Evolutionary conservation across 2,329 filamentous ascomycete species (phyloP), one percentile per base, ranked within the genome.

Genomic region (Sphaerulina musiva): DNA sequence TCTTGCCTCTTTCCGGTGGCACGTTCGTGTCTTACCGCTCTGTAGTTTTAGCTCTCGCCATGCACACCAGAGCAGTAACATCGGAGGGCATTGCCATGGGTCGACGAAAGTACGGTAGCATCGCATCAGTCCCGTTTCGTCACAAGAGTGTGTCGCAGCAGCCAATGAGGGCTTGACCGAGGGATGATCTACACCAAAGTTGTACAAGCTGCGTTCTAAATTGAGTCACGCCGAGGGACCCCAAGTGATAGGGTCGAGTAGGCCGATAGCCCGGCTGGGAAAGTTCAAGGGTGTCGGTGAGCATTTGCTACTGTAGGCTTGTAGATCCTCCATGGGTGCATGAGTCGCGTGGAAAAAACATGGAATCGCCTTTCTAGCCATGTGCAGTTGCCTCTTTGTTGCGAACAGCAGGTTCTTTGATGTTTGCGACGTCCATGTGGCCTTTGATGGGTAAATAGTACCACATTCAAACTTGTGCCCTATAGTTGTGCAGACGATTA

Each of bases 11-110:
- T 41, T 36, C 32, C 48, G 31, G 40, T 29, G 34, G n/a, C 48
- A 51, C 44, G 26, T 41, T 43, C 48, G 48, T 51, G 48, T 51
- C 48, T 43, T 23, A 8, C 42, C 47, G 42, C 34, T 7, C 5
- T 40, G 41, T 41, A 29, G 14, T 17, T 40, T 23, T 26, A 44
- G 23, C 41, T 40, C 31, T 29, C 43, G 48, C 39, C 48, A 23
- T 51, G 48, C 48, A 51, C 44, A 51, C 44, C 48, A 44, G 45
- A 36, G 40, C 40, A 51, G 48, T 43, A 31, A 34, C 40, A 26
- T 43, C 38, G 47, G 23, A 31, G 14, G 14, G 47, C 47, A 49
- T 49, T 42, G 38, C 23, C 32, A 50, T 40, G 48, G 43, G 29
- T 29, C 39, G 20, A 14, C 26, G 26, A 29, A 29, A 29, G 6